Evolutionary conservation across 106 monocot species (phyloP), one percentile per base, ranked within the genome.

Genomic region (Dendrobium officinale): DNA sequence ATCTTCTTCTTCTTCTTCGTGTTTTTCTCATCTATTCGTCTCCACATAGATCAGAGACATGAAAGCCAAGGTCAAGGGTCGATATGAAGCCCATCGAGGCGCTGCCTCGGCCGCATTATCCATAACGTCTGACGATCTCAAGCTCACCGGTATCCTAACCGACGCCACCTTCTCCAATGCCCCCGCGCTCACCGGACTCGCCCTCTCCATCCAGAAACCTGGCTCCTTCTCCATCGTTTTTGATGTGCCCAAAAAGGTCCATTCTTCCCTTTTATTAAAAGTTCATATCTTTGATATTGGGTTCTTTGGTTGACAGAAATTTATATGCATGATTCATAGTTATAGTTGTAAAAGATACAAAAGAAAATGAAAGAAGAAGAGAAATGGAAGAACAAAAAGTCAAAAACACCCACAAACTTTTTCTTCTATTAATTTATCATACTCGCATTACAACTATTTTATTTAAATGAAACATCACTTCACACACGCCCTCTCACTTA

Each of bases 11-110:
- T 9, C 26, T 26, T 26, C 51, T 51, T 51, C 51, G 1, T 51
- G 9, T 11, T 51, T 16, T 51, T 13, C 13, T 51, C 13, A 13
- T 51, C 16, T 51, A 13, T 51, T 66, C 26, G n/a, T 26, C 22
- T 5, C 64, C 22, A 24, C 26, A 26, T 5, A 66, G 64, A 66
- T 4, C 3, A 66, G 6, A 66, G 20, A 5, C 33, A 81, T 81
- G 81, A 81, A 74, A 56, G 81, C 73, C 9, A 81, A 81, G 55
- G 73, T 81, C 10, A 81, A 56, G 42, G 81, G 81, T 4, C 48
- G 55, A 26, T 81, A 81, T 37, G 81, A 81, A 5, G 73, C 74
- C 4, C 20, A 58, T 49, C 8, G 74, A n/a, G 55, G 41, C 74
- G 41, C 40, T 4, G 81, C 81, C 49, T 81, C 74, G 2, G 40